Base-by-base conservation (phyloP, 2,329 filamentous ascomycete species). In the Trichoderma breve region DNA sequence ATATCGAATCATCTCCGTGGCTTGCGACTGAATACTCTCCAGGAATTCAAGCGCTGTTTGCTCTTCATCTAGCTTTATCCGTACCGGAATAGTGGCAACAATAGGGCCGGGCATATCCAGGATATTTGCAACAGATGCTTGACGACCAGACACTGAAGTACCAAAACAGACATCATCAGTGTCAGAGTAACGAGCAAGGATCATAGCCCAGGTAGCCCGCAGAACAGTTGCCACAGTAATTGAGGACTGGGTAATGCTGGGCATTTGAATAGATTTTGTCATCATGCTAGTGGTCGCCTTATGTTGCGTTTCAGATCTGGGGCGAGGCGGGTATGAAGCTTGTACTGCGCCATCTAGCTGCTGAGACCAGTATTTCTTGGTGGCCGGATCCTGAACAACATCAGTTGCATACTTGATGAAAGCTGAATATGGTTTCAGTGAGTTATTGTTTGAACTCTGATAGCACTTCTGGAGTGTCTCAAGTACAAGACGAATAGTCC, bases 171-270 rank as follows among this genome's bases (percentile, higher is more conserved):
- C 26, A 26, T 73, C 71, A 26, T 71, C 32, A 51, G 43, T 64
- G 7, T 71, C 55, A 3, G 32, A 47, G 24, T 73, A 65, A 11
- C 68, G 67, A 15, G 67, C 71, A 34, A 73, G 55, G 14, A 73
- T 36, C 11, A 70, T n/a, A 1, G 76, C 78, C 78, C 79, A 80
- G 2, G 78, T 78, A 0, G 78, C 77, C 6, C 76, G 75, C 2
- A 79, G 64, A 3, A 78, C 14, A 3, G 74, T 73, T 3, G 76
- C 73, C 3, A 57, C 67, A 14, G 73, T 77, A 7, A 73, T 64
- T 24, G 73, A 62, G 21, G 58, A 64, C 28, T 64, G 43, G 1
- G 28, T 9, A 6, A 6, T 47, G 1, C 6, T 60, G 1, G 68
- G 68, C 3, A 70, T 28, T 24, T 30, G 18, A 15, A 70, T 43